Evolutionary conservation across 2,329 filamentous ascomycete genomes (phyloP).

Genomic region (Verticillium dahliae): DNA sequence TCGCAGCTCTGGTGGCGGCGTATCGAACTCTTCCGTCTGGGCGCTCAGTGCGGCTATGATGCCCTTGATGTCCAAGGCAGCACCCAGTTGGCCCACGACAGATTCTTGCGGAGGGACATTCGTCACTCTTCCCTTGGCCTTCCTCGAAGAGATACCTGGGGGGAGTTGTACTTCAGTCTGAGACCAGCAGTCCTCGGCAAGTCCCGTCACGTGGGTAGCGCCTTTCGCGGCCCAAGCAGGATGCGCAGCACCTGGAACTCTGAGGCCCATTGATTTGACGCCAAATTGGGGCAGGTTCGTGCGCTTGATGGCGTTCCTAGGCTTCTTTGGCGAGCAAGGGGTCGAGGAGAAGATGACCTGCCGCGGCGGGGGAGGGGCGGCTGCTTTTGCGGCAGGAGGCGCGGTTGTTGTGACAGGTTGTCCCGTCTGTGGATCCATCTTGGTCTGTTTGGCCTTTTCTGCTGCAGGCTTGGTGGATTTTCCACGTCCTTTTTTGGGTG

Average conservation of each 20-base stretch:
- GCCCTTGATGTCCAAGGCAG: conserved; percentile 31
- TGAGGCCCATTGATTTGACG: conserved; percentile 38
- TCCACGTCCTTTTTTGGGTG: conserved; percentile 12
- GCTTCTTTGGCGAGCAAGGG: conserved; percentile 43
- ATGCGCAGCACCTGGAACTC: conserved; percentile 58
- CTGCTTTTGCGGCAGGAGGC: conserved; percentile 28
- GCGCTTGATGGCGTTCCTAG: conserved; percentile 20
- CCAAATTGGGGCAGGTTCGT: conserved; percentile 36
- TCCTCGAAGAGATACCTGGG: conserved; percentile 24
- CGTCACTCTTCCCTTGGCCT: conserved; percentile 43
- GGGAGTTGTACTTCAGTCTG: background rate
- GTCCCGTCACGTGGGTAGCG: conserved; percentile 56
- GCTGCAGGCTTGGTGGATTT: conserved; percentile 17
- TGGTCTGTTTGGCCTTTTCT: conserved; percentile 16
- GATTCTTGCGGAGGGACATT: conserved; percentile 34
- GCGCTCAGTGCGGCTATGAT: conserved; percentile 23
- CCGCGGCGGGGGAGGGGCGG: background rate
- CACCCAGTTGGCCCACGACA: conserved; percentile 26
- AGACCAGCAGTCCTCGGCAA: background rate
- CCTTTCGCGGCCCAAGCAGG: conserved; percentile 67
- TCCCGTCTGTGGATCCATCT: background rate
- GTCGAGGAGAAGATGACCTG: conserved; percentile 41
- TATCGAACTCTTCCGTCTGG: conserved; percentile 32
- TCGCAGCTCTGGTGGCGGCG: conserved; percentile 42
- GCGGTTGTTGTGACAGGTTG: conserved; percentile 25